These are phyloP conservation scores for Aspergillus cavernicola DNA, from an alignment of 495 filamentous ascomycete species.

Conservation along the genomic window DNA sequence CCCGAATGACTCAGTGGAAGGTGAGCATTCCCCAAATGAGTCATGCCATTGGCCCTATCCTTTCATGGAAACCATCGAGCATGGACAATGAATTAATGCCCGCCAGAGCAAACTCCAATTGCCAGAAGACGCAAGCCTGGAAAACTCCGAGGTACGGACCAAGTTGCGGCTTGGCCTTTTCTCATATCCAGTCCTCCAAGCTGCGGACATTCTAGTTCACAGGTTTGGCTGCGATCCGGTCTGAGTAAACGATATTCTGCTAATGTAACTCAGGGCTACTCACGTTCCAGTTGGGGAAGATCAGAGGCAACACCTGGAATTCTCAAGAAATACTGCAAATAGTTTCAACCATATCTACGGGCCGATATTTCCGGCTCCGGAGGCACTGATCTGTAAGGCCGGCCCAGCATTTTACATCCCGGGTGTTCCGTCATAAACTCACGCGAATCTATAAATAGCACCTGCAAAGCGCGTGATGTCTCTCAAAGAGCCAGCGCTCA, in stretches of 20 bases:
- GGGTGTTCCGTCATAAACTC: constrained; percentile 2
- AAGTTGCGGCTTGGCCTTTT: constrained; percentile 85
- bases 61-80: background rate
- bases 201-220: constrained; percentile 89
- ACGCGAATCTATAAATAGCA: constrained; percentile 38
- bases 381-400: constrained; percentile 70
- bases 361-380: constrained; percentile 59
- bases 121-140: constrained; percentile 48
- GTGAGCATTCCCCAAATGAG: constrained; percentile 36
- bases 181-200: constrained; percentile 93
- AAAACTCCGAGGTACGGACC: constrained; percentile 49
- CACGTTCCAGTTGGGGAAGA: constrained; percentile 96
- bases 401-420: background rate
- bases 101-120: constrained; percentile 65
- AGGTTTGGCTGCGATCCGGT: constrained; percentile 40
- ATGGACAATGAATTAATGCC: constrained; percentile 5
- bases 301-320: constrained; percentile 90
- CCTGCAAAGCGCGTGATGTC: constrained; percentile 87
- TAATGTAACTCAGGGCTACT: constrained; percentile 56
- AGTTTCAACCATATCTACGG: constrained; percentile 78
- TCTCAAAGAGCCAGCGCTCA: constrained; percentile 65
- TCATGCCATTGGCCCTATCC: background rate
- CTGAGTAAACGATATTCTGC: constrained; percentile 14
- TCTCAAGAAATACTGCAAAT: constrained; percentile 75
- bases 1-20: constrained; percentile 99